Evolutionary conservation across 257 asterid species (phyloP).

Genomic region (Echium plantagineum): DNA sequence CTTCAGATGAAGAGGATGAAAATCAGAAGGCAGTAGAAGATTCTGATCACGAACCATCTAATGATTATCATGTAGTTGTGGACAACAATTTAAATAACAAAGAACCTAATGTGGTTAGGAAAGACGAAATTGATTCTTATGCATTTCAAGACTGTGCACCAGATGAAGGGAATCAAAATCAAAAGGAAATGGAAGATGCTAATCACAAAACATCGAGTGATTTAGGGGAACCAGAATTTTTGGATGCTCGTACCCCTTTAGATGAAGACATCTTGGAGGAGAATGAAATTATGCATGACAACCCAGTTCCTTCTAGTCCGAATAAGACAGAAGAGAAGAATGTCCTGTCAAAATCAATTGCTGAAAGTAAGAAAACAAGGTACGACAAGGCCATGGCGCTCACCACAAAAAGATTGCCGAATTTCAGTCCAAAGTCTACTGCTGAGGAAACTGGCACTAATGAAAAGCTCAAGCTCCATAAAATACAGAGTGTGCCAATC

Average conservation of each 20-base stretch:
- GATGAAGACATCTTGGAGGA: slow-evolving; percentile 31
- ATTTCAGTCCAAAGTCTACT: slow-evolving; percentile 33
- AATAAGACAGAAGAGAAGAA: slow-evolving; percentile 46
- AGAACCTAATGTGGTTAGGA: slow-evolving; percentile 30
- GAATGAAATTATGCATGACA: slow-evolving; percentile 30
- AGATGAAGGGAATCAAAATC: slow-evolving; percentile 48
- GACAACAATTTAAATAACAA: slow-evolving; percentile 31
- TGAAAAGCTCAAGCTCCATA: slow-evolving; percentile 57
- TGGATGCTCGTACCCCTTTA: slow-evolving; percentile 14
- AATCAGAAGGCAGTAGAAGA: too few relatives aligned
- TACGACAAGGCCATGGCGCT: slow-evolving; percentile 40
- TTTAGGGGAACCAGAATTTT: slow-evolving; percentile 19
- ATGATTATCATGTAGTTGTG: slow-evolving; percentile 9
- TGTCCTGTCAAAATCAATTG: slow-evolving; percentile 28
- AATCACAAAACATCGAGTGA: slow-evolving; percentile 12
- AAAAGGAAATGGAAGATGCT: slow-evolving; percentile 16
- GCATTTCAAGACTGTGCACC: slow-evolving; percentile 80
- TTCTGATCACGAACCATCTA: too few relatives aligned
- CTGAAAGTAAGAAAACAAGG: slow-evolving; percentile 42
- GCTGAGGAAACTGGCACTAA: slow-evolving; percentile 37
- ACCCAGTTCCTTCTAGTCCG: slow-evolving; percentile 22
- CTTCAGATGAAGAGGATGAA: too few relatives aligned
- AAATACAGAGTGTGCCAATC: slow-evolving; percentile 27
- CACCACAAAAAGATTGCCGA: slow-evolving; percentile 33
- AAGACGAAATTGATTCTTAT: slow-evolving; percentile 48